These are phyloP conservation scores for Emergomyces orientalis DNA, from an alignment of 2,329 filamentous ascomycete genomes.

Conservation along the genomic window DNA sequence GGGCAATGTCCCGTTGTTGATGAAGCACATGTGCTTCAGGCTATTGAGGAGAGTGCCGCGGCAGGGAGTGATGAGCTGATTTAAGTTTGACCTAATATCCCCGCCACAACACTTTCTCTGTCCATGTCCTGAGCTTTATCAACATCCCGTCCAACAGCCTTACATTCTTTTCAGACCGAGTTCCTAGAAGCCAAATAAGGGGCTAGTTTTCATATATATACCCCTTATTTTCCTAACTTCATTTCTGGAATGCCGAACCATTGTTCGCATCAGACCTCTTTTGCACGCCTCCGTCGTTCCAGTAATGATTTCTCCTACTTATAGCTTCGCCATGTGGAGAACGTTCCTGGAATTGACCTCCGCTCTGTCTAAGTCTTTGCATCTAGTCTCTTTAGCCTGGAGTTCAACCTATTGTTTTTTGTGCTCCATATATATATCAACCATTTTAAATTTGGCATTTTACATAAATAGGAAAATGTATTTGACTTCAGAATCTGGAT, in stretches of 20 bases:
- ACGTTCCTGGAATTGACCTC: neutral
- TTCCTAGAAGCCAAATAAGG: neutral
- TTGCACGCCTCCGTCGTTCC: neutral
- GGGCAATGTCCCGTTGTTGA: constrained; percentile 82
- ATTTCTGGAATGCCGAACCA: neutral
- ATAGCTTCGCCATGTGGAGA: neutral
- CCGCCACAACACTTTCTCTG: neutral
- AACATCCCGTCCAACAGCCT: neutral
- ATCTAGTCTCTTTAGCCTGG: neutral
- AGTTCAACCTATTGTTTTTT: neutral
- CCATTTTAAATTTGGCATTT: neutral
- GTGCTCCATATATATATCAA: neutral
- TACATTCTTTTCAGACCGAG: neutral
- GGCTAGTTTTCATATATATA: neutral
- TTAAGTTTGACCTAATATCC: neutral
- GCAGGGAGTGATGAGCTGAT: constrained; percentile 70
- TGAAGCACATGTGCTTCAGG: constrained; percentile 60
- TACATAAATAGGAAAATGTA: neutral
- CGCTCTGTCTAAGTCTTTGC: neutral
- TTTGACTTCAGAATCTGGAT: neutral
- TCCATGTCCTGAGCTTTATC: neutral
- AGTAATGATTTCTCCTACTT: neutral
- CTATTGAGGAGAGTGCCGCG: constrained; percentile 69
- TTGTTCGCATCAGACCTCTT: neutral
- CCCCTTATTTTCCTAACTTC: too few species aligned